phyloP scores from a whole-genome alignment of 352 stramenopile genomes.

The Elongisporangium prolatum region DNA sequence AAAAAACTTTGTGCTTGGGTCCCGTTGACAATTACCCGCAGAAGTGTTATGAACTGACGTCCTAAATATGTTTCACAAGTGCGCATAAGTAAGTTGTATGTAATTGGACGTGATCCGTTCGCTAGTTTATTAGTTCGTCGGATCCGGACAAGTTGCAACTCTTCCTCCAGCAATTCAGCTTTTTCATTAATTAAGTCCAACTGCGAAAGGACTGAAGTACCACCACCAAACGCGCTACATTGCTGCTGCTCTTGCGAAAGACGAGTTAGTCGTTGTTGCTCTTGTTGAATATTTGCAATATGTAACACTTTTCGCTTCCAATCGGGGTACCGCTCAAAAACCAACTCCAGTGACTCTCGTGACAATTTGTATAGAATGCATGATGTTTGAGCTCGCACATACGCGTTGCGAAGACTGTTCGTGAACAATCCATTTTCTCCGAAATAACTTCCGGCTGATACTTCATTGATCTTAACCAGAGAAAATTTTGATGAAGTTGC shows the following conservation, averaged over 20 bases:
- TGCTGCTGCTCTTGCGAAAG: background rate
- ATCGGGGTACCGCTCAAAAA: slow-evolving; percentile 46
- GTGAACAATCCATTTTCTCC: slow-evolving; percentile 43
- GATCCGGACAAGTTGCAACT: background rate
- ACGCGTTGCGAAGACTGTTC: slow-evolving; percentile 26
- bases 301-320: slow-evolving; percentile 49
- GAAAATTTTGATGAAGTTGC: background rate
- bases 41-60: background rate
- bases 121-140: background rate
- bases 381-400: slow-evolving; percentile 35
- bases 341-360: slow-evolving; percentile 30
- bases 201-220: background rate
- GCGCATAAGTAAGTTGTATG: background rate
- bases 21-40: slow-evolving; percentile 5
- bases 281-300: slow-evolving; percentile 33
- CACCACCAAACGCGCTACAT: background rate
- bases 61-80: background rate
- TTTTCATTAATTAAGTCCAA: background rate
- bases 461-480: slow-evolving; percentile 32
- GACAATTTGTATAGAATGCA: slow-evolving; percentile 49
- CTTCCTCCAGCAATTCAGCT: background rate
- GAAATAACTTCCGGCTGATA: slow-evolving; percentile 41
- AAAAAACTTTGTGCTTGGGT: slow-evolving; percentile 31
- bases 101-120: slow-evolving; percentile 1
- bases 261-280: slow-evolving; percentile 9